Percentiles rank a stretch among this genome's conserved stretches.
phyloP scores from a whole-genome alignment of 2,329 filamentous ascomycete genomes.

The Penicillium sp. region DNA sequence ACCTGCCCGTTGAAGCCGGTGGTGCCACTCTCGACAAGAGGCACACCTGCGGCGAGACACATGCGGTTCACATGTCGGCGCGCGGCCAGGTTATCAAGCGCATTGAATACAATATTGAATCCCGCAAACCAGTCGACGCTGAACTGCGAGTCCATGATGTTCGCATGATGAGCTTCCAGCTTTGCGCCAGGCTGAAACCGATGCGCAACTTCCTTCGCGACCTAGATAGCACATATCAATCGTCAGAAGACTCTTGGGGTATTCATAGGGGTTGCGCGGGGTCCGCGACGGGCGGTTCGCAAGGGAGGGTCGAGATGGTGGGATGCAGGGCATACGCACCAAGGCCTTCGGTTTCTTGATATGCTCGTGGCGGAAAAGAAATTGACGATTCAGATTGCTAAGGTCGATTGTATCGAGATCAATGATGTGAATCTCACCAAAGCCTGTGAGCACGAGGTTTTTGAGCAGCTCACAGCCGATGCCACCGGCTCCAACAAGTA shows the following conservation, averaged over 20 bases:
- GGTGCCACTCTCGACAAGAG: conserved; percentile 92
- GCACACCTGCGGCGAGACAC: conserved; percentile 88
- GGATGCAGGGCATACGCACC: conserved; percentile 51
- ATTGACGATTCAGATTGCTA: conserved; percentile 96
- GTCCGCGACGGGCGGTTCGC: conserved; percentile 2
- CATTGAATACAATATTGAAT: conserved; percentile 91
- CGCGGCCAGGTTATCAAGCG: conserved; percentile 91
- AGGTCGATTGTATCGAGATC: conserved; percentile 98
- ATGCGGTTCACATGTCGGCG: conserved; percentile 94
- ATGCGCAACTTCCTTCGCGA: conserved; percentile 86
- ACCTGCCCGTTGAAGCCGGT: conserved; percentile 98
- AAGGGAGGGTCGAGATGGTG: conserved; percentile 7
- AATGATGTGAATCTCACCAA: conserved; percentile 89
- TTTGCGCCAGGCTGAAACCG: conserved; percentile 86
- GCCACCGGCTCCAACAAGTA: conserved; percentile 94
- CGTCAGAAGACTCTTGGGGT: conserved; percentile 13
- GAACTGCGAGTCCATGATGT: conserved; percentile 89
- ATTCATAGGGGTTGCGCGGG: neutral
- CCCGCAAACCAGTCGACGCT: conserved; percentile 81
- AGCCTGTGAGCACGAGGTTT: conserved; percentile 88
- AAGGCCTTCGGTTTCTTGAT: conserved; percentile 96
- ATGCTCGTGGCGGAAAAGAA: conserved; percentile 92
- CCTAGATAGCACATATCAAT: conserved; percentile 49
- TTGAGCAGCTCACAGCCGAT: conserved; percentile 98
- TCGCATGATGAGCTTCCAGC: conserved; percentile 85